These are phyloP conservation scores for Chalciporus pseudorubinellus DNA, from an alignment of 768 basidiomycete genomes.

Conservation along the genomic window DNA sequence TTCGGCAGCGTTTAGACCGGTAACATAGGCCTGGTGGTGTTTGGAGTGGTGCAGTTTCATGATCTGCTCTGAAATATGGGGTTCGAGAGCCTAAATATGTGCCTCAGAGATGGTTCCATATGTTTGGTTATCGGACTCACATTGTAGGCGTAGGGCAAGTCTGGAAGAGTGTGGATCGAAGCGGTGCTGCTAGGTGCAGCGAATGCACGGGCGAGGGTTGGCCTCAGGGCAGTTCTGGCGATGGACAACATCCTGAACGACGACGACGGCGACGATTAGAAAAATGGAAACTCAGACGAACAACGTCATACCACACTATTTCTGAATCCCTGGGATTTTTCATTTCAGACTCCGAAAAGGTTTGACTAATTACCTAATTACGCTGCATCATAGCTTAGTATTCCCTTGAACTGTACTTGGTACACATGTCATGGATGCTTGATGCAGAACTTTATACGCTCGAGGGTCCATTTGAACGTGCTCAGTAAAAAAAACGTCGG, in stretches of 20 bases:
- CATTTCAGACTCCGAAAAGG: conserved; percentile 2
- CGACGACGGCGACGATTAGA: neutral
- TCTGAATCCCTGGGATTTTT: neutral
- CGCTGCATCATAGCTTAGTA: no score
- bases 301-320: conserved; percentile 12
- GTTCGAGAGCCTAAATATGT: conserved; percentile 75
- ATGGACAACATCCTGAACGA: conserved; percentile 45
- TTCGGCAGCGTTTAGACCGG: conserved; percentile 90
- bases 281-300: neutral
- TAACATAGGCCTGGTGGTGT: conserved; percentile 93
- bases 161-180: conserved; percentile 69
- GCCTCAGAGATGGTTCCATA: neutral
- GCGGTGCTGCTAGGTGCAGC: conserved; percentile 41
- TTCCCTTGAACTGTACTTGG: no score
- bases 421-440: neutral
- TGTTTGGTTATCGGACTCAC: conserved; percentile 38
- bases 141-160: conserved; percentile 78
- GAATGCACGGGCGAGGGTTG: conserved; percentile 46
- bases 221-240: conserved; percentile 43
- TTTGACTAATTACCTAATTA: no score
- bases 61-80: conserved; percentile 86
- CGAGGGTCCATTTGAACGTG: conserved; percentile 4
- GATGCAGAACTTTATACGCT: conserved; percentile 16
- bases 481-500: no score
- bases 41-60: conserved; percentile 93